Conservation (phyloP, 306 rosid genomes). For the Glycine soja region DNA sequence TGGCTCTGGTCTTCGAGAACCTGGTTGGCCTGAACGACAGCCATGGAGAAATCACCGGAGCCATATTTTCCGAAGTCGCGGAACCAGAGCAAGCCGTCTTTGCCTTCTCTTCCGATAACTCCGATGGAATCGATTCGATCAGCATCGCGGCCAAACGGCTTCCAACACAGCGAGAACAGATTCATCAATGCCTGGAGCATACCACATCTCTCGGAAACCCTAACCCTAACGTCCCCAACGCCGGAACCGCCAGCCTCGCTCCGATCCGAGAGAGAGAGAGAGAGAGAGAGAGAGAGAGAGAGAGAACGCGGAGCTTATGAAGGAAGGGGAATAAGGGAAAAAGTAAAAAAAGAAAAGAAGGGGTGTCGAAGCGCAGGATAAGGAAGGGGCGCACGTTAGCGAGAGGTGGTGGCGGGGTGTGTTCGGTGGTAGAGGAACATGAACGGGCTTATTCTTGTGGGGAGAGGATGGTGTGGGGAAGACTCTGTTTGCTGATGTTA, state of each 20-base stretch:
- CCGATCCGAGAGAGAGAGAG: conserved; percentile 26
- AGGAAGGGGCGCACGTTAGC: conserved; percentile 51
- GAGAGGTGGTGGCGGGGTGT: conserved; percentile 48
- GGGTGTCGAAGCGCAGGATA: conserved; percentile 42
- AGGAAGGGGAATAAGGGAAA: conserved; percentile 1
- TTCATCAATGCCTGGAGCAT: conserved; percentile 88
- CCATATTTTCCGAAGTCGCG: conserved; percentile 67
- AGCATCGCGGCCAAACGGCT: conserved; percentile 69
- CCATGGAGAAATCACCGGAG: conserved; percentile 83
- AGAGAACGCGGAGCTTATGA: conserved; percentile 41
- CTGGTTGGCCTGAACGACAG: conserved; percentile 81
- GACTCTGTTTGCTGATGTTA: conserved; percentile 46
- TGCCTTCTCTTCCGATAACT: conserved; percentile 55
- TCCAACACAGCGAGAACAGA: conserved; percentile 79
- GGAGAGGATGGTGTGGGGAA: conserved; percentile 68
- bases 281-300: conserved; percentile 20
- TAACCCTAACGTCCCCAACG: conserved; percentile 53
- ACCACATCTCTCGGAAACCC: conserved; percentile 86
- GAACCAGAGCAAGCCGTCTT: conserved; percentile 72
- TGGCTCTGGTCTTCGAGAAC: conserved; percentile 84
- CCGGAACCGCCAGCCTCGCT: conserved; percentile 21
- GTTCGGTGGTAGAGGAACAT: conserved; percentile 82
- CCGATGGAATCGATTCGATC: conserved; percentile 55
- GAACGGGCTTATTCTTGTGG: conserved; percentile 57
- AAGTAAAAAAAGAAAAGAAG: too few species aligned